Evolutionary conservation across 169 alveolate species (phyloP).

Genomic region (Eimeria falciformis): DNA sequence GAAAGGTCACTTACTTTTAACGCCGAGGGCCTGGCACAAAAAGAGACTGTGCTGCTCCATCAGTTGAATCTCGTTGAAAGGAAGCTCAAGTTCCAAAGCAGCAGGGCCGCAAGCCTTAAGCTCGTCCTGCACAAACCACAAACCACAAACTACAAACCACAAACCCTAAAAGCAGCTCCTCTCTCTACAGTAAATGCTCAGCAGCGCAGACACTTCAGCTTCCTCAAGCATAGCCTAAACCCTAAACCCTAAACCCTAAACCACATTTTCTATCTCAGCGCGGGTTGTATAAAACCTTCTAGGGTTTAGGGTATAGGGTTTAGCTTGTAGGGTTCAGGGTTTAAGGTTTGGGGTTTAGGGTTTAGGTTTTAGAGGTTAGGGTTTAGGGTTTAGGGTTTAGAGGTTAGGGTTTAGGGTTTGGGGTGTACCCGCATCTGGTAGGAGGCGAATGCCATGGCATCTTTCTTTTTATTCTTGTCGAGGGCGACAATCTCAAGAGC

Average conservation of each 20-base stretch:
- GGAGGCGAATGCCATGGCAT: conserved; percentile 91
- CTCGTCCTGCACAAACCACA: conserved; percentile 79
- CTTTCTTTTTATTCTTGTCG: conserved; percentile 85
- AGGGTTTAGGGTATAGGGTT: not conserved
- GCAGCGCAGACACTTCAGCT: too few relatives aligned
- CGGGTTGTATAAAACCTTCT: not conserved
- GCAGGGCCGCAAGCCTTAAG: conserved; percentile 83
- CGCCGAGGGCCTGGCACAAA: conserved; percentile 78
- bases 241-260: not conserved
- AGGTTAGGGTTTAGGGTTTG: not conserved
- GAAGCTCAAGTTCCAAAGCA: conserved; percentile 84
- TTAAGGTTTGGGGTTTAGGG: not conserved
- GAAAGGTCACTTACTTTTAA: conserved; percentile 75
- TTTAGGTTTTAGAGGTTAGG: not conserved
- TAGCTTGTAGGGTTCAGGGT: not conserved
- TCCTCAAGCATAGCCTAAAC: too few relatives aligned
- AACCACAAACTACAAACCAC: conserved; percentile 2
- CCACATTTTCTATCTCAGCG: too few relatives aligned
- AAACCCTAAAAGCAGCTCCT: not conserved
- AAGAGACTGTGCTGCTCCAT: conserved; percentile 78
- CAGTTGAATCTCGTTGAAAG: conserved; percentile 85
- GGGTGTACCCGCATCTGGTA: conserved; percentile 81
- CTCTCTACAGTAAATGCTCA: not conserved
- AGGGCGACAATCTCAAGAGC: conserved; percentile 81
- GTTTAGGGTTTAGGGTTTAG: too few relatives aligned